Percentiles rank a stretch among this genome's conserved stretches.
Evolutionary conservation across 1,139 yeast species (phyloP).

Genomic region (Hemisphaericaspora xylanilytica): DNA sequence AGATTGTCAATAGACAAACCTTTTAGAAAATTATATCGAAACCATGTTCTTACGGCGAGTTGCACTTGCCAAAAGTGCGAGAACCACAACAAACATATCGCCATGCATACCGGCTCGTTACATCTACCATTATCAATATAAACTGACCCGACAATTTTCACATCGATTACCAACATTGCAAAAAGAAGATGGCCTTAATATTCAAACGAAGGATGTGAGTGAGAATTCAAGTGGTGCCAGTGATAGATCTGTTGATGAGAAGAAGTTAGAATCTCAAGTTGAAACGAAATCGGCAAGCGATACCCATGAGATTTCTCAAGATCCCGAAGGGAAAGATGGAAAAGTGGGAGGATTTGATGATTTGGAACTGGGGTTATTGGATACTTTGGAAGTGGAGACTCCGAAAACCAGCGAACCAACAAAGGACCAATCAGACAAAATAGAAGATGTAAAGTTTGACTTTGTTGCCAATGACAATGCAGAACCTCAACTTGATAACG

Average conservation of each 20-base stretch:
- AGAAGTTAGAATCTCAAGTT: too few relatives aligned
- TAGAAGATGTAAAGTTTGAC: neutral
- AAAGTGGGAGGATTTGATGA: neutral
- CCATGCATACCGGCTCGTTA: neutral
- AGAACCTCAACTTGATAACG: too few relatives aligned
- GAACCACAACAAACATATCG: neutral
- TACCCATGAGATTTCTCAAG: neutral
- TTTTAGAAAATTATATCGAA: too few relatives aligned
- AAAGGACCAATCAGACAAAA: too few relatives aligned
- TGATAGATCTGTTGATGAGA: too few relatives aligned
- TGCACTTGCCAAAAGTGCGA: too few relatives aligned
- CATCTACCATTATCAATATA: neutral
- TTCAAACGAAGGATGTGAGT: neutral
- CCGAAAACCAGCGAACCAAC: too few relatives aligned
- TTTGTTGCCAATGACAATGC: too few relatives aligned
- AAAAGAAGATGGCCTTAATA: neutral
- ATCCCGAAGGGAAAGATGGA: neutral
- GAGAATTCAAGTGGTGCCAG: too few relatives aligned
- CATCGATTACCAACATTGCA: neutral
- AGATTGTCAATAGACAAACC: neutral
- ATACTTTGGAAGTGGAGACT: slow-evolving; percentile 66
- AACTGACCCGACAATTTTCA: neutral
- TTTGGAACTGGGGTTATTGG: slow-evolving; percentile 72
- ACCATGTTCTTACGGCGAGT: neutral
- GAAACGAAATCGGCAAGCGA: neutral